Evolutionary conservation across 2,329 filamentous ascomycete genomes (phyloP).

Genomic region (Fusarium hostae): DNA sequence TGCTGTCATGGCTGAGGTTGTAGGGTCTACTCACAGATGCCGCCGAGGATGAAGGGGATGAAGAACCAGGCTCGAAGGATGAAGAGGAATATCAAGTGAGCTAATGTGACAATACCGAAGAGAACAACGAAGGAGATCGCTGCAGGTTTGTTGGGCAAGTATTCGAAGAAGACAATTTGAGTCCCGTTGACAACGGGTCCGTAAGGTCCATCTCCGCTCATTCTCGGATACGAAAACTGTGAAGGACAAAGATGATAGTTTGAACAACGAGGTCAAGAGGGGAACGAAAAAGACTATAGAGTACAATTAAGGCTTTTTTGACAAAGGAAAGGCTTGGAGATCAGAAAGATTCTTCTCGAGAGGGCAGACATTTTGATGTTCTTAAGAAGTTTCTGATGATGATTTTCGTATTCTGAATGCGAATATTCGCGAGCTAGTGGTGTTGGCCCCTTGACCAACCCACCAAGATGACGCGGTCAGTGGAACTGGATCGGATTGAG

Average conservation of each 20-base stretch:
- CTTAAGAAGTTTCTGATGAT: neutral
- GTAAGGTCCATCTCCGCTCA: constrained; percentile 8
- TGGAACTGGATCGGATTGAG: neutral
- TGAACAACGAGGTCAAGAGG: neutral
- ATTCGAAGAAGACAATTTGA: constrained; percentile 18
- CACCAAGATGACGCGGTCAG: constrained; percentile 15
- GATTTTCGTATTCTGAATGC: constrained; percentile 21
- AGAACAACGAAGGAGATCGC: neutral
- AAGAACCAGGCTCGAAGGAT: constrained; percentile 21
- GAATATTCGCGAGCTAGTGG: constrained; percentile 3
- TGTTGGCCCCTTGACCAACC: neutral
- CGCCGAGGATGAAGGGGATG: constrained; percentile 12
- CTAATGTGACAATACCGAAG: neutral
- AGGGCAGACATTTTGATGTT: neutral
- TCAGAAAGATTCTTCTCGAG: accelerated
- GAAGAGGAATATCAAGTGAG: neutral
- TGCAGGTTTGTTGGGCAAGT: constrained; percentile 9
- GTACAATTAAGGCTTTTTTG: accelerated
- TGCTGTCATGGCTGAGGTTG: accelerated
- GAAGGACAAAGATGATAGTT: neutral
- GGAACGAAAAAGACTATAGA: accelerated
- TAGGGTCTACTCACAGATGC: neutral
- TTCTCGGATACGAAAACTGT: neutral
- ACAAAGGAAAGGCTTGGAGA: neutral
- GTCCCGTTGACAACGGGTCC: constrained; percentile 12